Conservation (phyloP, 2,329 filamentous ascomycete species). For the Aspergillus fumigatiaffinis region DNA sequence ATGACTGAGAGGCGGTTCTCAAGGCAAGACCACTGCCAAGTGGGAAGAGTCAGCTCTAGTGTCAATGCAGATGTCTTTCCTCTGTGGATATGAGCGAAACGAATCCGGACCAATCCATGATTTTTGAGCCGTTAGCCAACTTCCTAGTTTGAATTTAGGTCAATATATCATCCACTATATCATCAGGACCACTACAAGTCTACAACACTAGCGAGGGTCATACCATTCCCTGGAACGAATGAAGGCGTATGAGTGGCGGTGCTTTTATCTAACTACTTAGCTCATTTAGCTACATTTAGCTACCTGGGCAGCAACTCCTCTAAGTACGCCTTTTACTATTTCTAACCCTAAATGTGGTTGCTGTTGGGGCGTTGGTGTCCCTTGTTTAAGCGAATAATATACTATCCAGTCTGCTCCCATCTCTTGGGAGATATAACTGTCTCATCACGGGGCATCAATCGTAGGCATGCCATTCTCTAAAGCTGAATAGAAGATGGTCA, state of each 20-base stretch:
- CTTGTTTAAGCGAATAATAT: neutral
- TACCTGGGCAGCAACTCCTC: neutral
- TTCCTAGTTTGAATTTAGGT: neutral
- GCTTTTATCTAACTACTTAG: neutral
- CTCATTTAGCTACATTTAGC: neutral
- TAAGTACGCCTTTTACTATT: neutral
- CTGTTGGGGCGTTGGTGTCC: neutral
- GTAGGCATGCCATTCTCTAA: neutral
- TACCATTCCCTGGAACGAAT: neutral
- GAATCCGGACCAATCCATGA: neutral
- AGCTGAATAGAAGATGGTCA: neutral
- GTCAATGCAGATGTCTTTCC: neutral
- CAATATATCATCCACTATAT: neutral
- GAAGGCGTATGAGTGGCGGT: neutral
- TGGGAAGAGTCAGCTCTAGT: neutral
- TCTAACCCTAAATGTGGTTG: neutral
- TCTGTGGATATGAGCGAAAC: neutral
- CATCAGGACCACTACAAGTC: too few relatives aligned
- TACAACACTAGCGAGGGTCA: neutral
- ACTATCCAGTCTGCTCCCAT: neutral
- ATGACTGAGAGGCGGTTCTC: neutral
- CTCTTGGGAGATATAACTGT: neutral
- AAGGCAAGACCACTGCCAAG: neutral
- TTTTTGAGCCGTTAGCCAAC: neutral
- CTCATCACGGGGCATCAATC: neutral